Conservation (phyloP, 495 filamentous ascomycete genomes). For the Xanthoparmelia taractica region DNA sequence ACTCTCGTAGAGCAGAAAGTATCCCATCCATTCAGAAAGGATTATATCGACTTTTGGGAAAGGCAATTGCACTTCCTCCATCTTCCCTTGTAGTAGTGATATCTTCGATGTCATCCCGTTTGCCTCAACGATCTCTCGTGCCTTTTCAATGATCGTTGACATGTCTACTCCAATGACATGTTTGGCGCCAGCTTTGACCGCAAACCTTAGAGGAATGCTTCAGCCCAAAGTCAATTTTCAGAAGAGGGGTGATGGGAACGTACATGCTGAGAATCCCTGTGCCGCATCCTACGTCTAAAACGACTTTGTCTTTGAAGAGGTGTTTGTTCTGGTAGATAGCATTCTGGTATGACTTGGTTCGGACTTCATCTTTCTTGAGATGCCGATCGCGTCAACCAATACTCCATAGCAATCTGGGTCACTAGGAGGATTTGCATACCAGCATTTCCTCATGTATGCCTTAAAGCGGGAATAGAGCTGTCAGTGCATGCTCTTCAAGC, state of each 20-base stretch:
- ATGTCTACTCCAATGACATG: conserved; percentile 96
- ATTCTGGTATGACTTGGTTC: conserved; percentile 91
- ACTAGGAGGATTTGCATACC: conserved; percentile 48
- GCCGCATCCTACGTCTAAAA: conserved; percentile 96
- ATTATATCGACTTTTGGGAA: conserved; percentile 93
- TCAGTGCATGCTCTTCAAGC: conserved; percentile 22
- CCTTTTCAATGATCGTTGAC: conserved; percentile 94
- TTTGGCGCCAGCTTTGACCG: conserved; percentile 84
- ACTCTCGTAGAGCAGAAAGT: conserved; percentile 95
- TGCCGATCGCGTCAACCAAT: conserved; percentile 10
- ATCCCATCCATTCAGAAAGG: conserved; percentile 99
- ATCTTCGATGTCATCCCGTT: conserved; percentile 81
- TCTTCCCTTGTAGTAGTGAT: conserved; percentile 86
- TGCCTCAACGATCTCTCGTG: conserved; percentile 76
- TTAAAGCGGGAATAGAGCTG: conserved; percentile 32
- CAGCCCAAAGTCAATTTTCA: background rate
- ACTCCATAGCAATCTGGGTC: background rate
- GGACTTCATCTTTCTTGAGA: conserved; percentile 90
- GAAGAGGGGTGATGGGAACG: conserved; percentile 27
- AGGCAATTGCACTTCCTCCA: conserved; percentile 89
- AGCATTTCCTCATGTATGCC: conserved; percentile 98
- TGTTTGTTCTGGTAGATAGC: conserved; percentile 92
- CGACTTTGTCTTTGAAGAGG: conserved; percentile 94
- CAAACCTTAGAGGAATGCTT: conserved; percentile 62
- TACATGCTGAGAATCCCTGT: conserved; percentile 85